phyloP scores from a whole-genome alignment of 2,329 filamentous ascomycete species.

The Didymella segeticola region DNA sequence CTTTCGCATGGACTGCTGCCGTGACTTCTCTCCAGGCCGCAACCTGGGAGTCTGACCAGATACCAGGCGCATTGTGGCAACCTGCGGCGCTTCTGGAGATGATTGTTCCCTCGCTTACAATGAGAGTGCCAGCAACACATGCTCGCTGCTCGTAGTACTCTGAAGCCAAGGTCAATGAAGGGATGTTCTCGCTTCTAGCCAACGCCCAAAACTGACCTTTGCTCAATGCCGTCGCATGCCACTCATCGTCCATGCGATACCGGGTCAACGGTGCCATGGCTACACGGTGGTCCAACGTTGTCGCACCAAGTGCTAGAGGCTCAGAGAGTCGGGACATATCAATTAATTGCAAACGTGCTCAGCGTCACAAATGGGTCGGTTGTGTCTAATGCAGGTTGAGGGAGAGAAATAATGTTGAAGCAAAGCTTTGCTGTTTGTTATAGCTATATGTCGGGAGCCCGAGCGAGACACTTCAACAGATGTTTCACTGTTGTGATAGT shows the following conservation, averaged over 20 bases:
- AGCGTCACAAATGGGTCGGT: not conserved
- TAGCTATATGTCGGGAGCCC: no score
- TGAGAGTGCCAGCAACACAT: slow-evolving; percentile 58
- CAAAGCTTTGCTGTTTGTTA: no score
- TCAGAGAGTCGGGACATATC: slow-evolving; percentile 38
- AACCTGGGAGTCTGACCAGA: slow-evolving; percentile 55
- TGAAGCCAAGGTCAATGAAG: not conserved
- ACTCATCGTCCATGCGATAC: slow-evolving; percentile 52
- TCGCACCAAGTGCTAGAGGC: slow-evolving; percentile 39
- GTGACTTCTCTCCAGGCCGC: slow-evolving; percentile 65
- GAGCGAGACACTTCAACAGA: not conserved
- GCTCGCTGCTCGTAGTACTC: slow-evolving; percentile 62
- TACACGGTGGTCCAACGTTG: slow-evolving; percentile 39
- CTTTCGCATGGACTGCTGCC: slow-evolving; percentile 65
- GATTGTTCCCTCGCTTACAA: slow-evolving; percentile 64
- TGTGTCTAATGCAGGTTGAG: not conserved
- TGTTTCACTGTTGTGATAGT: not conserved
- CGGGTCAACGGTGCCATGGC: slow-evolving; percentile 47
- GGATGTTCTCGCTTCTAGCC: not conserved
- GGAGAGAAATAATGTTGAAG: no score
- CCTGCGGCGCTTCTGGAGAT: slow-evolving; percentile 55
- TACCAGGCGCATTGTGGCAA: slow-evolving; percentile 61
- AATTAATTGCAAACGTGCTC: not conserved
- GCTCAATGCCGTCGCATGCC: slow-evolving; percentile 46
- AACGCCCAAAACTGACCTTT: not conserved